phyloP scores from a whole-genome alignment of 2,329 filamentous ascomycete genomes.

The Exophiala bonariae region DNA sequence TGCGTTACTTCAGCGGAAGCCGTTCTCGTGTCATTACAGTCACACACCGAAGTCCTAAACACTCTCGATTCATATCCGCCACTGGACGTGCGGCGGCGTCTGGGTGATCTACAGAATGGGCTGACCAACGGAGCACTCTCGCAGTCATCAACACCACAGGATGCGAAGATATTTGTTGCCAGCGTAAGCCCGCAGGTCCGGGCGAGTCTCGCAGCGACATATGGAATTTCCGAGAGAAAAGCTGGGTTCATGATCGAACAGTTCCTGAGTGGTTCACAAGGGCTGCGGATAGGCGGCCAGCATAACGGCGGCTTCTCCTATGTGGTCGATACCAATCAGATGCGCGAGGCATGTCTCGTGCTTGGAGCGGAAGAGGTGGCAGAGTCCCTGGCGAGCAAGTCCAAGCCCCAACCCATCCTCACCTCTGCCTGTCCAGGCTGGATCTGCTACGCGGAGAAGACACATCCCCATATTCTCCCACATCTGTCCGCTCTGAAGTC shows the following conservation, averaged over 20 bases:
- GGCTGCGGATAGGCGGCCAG: slow-evolving; percentile 68
- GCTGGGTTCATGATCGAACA: slow-evolving; percentile 82
- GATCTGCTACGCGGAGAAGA: slow-evolving; percentile 99
- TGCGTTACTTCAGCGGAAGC: slow-evolving; percentile 98
- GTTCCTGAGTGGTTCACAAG: slow-evolving; percentile 69
- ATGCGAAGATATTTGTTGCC: slow-evolving; percentile 81
- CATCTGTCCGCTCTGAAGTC: slow-evolving; percentile 91
- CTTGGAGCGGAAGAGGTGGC: slow-evolving; percentile 73
- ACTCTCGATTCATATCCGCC: slow-evolving; percentile 68
- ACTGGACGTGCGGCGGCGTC: slow-evolving; percentile 44
- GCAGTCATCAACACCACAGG: slow-evolving; percentile 24
- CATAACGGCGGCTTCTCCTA: slow-evolving; percentile 79
- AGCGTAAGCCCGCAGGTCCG: slow-evolving; percentile 90
- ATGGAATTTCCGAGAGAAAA: slow-evolving; percentile 69
- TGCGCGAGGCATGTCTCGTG: slow-evolving; percentile 80
- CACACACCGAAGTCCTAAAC: slow-evolving; percentile 84
- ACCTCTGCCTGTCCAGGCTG: slow-evolving; percentile 93
- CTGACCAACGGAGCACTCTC: slow-evolving; percentile 47
- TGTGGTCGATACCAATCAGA: slow-evolving; percentile 85
- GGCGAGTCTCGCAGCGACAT: slow-evolving; percentile 84
- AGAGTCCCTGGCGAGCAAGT: slow-evolving; percentile 33
- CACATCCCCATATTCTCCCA: slow-evolving; percentile 87
- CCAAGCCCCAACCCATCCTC: slow-evolving; percentile 50
- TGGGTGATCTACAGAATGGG: slow-evolving; percentile 30
- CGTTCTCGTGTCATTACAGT: slow-evolving; percentile 92